phyloP scores from a whole-genome alignment of 192 early-diverging fungal species.

The Podila epicladia region DNA sequence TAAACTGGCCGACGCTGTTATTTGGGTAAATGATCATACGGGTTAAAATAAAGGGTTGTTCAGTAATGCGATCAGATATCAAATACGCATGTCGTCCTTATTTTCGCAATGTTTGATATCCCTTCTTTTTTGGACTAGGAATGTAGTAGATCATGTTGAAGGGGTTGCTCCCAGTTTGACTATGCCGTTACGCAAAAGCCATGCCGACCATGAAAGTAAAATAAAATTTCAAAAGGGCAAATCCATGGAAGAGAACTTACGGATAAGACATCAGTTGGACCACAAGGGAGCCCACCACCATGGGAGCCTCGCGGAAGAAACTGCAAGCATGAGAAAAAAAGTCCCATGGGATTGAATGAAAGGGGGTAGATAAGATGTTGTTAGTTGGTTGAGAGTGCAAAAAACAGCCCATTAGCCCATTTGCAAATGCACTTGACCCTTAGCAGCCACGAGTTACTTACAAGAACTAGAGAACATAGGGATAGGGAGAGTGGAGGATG shows the following conservation, averaged over 20 bases:
- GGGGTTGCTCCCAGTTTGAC: too few species aligned
- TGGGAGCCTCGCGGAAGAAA: constrained; percentile 41
- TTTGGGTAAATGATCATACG: background rate
- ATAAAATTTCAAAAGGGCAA: background rate
- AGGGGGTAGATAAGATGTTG: background rate
- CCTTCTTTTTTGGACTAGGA: too few species aligned
- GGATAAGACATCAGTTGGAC: constrained; percentile 63
- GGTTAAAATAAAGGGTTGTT: background rate
- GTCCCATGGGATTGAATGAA: too few species aligned
- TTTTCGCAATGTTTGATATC: too few species aligned
- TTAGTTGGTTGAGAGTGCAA: background rate
- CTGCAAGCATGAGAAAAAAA: constrained; percentile 1
- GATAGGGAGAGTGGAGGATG: too few species aligned
- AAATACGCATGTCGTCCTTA: too few species aligned
- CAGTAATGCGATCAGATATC: too few species aligned
- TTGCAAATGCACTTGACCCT: too few species aligned
- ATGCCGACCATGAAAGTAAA: background rate
- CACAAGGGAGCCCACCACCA: constrained; percentile 38
- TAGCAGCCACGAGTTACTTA: background rate
- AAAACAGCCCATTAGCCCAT: too few species aligned
- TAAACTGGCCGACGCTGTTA: constrained; percentile 22
- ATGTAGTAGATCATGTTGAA: background rate
- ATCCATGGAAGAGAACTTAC: constrained; percentile 11
- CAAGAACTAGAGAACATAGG: constrained; percentile 20
- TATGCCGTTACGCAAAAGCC: background rate